These are phyloP conservation scores for Crucihimalaya himalaica DNA, from an alignment of 345 rosid genomes.

Conservation along the genomic window DNA sequence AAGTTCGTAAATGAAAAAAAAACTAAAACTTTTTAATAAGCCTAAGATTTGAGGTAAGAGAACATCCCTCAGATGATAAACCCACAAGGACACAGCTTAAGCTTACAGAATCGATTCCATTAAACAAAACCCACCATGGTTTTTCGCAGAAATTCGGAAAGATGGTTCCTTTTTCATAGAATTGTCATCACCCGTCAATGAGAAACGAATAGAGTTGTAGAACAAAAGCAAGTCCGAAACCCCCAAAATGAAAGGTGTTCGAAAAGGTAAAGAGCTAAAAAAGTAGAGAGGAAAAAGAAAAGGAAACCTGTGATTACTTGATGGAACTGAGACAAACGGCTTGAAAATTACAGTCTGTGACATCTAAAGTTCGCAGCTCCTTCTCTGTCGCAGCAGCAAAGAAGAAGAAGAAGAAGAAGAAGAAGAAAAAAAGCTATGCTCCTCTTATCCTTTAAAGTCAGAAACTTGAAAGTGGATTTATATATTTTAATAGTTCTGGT, in stretches of 20 bases:
- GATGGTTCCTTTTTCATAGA: background rate
- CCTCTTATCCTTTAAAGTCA: slow-evolving; percentile 28
- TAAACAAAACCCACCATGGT: background rate
- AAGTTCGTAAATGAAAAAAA: background rate
- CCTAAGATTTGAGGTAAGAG: background rate
- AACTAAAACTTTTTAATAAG: background rate
- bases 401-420: slow-evolving; percentile 25
- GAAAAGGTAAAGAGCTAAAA: background rate
- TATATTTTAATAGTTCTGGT: background rate
- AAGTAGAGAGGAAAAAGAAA: background rate
- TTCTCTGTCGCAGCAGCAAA: slow-evolving; percentile 4
- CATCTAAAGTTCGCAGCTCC: slow-evolving; percentile 37
- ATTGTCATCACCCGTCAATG: background rate
- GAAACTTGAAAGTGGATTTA: slow-evolving; percentile 21
- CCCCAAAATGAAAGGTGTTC: slow-evolving; percentile 13
- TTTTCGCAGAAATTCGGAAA: background rate
- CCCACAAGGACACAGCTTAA: slow-evolving; percentile 5
- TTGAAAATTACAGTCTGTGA: slow-evolving; percentile 41
- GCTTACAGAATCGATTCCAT: slow-evolving; percentile 13
- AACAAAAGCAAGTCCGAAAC: slow-evolving; percentile 5
- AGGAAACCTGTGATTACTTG: slow-evolving; percentile 45
- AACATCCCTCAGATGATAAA: slow-evolving; percentile 1
- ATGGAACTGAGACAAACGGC: slow-evolving; percentile 43
- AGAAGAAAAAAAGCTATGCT: background rate
- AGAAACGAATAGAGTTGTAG: background rate